Evolutionary conservation across 225 moss, liverwort and hornwort species (phyloP).

Genomic region (Physcomitrellopsis africana): DNA sequence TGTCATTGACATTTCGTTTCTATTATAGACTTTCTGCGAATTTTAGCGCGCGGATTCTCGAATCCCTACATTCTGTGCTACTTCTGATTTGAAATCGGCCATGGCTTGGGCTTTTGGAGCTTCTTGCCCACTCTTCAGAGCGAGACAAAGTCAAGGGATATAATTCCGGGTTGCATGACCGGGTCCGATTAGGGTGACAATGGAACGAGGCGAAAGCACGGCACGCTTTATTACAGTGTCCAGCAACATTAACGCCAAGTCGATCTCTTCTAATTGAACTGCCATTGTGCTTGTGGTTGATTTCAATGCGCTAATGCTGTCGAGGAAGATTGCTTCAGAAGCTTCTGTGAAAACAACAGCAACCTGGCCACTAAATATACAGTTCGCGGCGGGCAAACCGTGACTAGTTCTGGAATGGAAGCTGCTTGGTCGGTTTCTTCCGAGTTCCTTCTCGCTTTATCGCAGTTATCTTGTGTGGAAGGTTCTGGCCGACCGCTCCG

Average conservation of each 20-base stretch:
- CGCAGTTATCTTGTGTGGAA: constrained; percentile 5
- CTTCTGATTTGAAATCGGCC: not conserved
- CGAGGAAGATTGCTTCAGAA: constrained; percentile 23
- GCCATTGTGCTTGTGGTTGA: not conserved
- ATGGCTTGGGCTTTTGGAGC: not conserved
- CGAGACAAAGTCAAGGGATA: constrained; percentile 33
- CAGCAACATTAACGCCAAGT: not conserved
- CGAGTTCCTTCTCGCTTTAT: not conserved
- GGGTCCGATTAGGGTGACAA: constrained; percentile 4
- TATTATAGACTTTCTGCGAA: not conserved
- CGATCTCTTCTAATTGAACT: not conserved
- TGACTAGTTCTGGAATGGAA: constrained; percentile 17
- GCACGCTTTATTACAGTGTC: not conserved
- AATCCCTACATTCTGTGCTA: constrained; percentile 25
- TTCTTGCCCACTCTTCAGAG: constrained; percentile 28
- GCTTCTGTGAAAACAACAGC: not conserved
- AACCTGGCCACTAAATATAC: not conserved
- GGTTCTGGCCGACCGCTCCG: not conserved
- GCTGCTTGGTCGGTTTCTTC: constrained; percentile 31
- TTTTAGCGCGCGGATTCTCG: not conserved
- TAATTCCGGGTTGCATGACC: constrained; percentile 19
- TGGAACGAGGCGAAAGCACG: constrained; percentile 3
- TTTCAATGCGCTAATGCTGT: not conserved
- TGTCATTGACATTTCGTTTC: constrained; percentile 33
- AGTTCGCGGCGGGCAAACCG: constrained; percentile 1